A percentile compares a stretch with the other conserved stretches of the same genome.
phyloP scores from a whole-genome alignment of 352 stramenopile genomes.

The Phytophthora podocarpi region DNA sequence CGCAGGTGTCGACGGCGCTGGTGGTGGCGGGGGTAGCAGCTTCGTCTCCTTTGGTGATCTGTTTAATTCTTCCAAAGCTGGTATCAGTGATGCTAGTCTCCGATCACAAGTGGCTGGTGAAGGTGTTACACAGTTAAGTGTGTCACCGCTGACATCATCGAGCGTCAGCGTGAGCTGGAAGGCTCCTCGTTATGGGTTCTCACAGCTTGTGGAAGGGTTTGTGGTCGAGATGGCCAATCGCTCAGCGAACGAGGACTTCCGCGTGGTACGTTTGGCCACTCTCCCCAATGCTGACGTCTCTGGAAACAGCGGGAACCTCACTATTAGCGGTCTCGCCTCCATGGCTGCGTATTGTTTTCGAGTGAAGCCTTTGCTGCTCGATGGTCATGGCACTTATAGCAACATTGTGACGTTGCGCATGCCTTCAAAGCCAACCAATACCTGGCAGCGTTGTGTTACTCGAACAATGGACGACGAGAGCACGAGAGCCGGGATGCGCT shows the following conservation, averaged over 20 bases:
- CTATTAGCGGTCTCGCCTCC: conserved; percentile 32
- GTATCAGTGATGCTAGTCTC: conserved; percentile 17
- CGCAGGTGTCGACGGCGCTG: conserved; percentile 58
- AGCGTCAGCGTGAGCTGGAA: conserved; percentile 48
- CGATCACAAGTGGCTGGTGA: conserved; percentile 27
- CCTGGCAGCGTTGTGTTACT: conserved; percentile 47
- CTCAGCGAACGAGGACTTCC: conserved; percentile 63
- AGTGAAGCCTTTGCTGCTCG: conserved; percentile 51
- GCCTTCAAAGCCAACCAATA: conserved; percentile 40
- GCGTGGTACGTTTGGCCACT: conserved; percentile 40
- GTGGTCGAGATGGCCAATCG: conserved; percentile 67
- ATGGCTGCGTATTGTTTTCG: conserved; percentile 58
- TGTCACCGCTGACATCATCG: conserved; percentile 35
- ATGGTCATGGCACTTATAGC: conserved; percentile 44
- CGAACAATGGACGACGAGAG: conserved; percentile 40
- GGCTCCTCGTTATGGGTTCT: conserved; percentile 44
- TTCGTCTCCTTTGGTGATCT: conserved; percentile 40
- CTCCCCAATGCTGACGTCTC: conserved; percentile 9
- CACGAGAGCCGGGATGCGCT: conserved; percentile 38
- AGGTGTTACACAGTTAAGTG: conserved; percentile 30
- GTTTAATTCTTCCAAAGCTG: conserved; percentile 19
- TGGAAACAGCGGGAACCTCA: conserved; percentile 18
- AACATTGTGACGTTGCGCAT: conserved; percentile 40
- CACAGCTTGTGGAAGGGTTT: conserved; percentile 49
- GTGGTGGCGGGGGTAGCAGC: conserved; percentile 69